These are phyloP conservation scores for Wickerhamomyces kurtzmanii DNA, from an alignment of 805 yeast species.

Conservation along the genomic window DNA sequence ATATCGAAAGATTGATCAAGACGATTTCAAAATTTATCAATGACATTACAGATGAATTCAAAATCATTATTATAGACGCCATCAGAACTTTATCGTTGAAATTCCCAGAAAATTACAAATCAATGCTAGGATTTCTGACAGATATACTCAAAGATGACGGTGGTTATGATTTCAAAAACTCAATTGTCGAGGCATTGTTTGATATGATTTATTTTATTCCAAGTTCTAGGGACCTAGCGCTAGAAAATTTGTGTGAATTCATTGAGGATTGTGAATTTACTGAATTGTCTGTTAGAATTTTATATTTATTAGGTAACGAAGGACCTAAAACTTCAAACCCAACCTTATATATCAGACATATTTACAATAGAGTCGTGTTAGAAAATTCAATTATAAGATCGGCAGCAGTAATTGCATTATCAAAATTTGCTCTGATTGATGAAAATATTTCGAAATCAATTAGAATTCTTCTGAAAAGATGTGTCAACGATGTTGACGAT, in stretches of 20 bases:
- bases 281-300: constrained; percentile 84
- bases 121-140: constrained; percentile 72
- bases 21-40: constrained; percentile 84
- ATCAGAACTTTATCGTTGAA: constrained; percentile 84
- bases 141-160: constrained; percentile 88
- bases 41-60: constrained; percentile 94
- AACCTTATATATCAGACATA: constrained; percentile 86
- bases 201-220: constrained; percentile 87
- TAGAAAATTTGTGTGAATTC: constrained; percentile 88
- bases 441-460: constrained; percentile 58
- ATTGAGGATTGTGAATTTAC: constrained; percentile 98
- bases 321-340: constrained; percentile 87
- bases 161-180: constrained; percentile 72
- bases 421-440: constrained; percentile 80
- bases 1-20: constrained; percentile 80
- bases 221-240: constrained; percentile 68
- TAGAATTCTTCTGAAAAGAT: constrained; percentile 66
- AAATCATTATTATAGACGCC: constrained; percentile 90
- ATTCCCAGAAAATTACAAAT: constrained; percentile 84
- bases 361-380: constrained; percentile 91
- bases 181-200: constrained; percentile 86
- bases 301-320: constrained; percentile 87
- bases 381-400: constrained; percentile 94
- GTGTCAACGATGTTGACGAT: constrained; percentile 84
- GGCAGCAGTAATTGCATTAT: constrained; percentile 86